phyloP scores from a whole-genome alignment of 2,329 filamentous ascomycete species.

The Penicillium sp. region DNA sequence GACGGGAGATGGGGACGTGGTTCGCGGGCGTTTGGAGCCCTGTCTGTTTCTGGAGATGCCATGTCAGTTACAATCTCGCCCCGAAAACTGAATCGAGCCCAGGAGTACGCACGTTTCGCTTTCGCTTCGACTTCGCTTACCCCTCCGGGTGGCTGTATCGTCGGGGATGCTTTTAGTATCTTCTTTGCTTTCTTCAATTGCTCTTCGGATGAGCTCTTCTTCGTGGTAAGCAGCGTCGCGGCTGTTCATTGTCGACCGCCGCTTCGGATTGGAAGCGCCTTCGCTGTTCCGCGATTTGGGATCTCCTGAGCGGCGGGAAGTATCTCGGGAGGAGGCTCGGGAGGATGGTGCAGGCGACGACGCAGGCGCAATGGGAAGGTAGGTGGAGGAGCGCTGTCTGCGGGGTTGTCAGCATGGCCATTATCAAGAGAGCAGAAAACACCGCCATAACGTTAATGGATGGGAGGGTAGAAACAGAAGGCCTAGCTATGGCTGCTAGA shows the following conservation, averaged over 20 bases:
- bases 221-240: slow-evolving; percentile 93
- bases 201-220: slow-evolving; percentile 80
- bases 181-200: slow-evolving; percentile 92
- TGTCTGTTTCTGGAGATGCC: slow-evolving; percentile 61
- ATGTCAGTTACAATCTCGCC: slow-evolving; percentile 26
- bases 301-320: slow-evolving; percentile 40
- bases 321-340: slow-evolving; percentile 43
- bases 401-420: slow-evolving; percentile 30
- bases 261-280: slow-evolving; percentile 65
- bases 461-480: neutral
- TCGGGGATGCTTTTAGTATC: slow-evolving; percentile 61
- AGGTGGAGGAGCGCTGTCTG: slow-evolving; percentile 62
- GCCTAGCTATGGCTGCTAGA: no score
- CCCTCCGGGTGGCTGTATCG: slow-evolving; percentile 58
- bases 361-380: slow-evolving; percentile 57
- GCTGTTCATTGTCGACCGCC: slow-evolving; percentile 96
- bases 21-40: slow-evolving; percentile 76
- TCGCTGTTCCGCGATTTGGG: slow-evolving; percentile 51
- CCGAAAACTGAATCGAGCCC: slow-evolving; percentile 18
- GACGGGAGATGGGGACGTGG: slow-evolving; percentile 69
- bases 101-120: slow-evolving; percentile 78
- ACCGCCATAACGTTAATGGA: neutral
- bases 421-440: neutral
- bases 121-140: slow-evolving; percentile 82
- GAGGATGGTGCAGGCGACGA: slow-evolving; percentile 46